Evolutionary conservation across 2,329 filamentous ascomycete genomes (phyloP), one percentile per base, ranked within the genome.

Genomic region (Xylariaceae sp.): DNA sequence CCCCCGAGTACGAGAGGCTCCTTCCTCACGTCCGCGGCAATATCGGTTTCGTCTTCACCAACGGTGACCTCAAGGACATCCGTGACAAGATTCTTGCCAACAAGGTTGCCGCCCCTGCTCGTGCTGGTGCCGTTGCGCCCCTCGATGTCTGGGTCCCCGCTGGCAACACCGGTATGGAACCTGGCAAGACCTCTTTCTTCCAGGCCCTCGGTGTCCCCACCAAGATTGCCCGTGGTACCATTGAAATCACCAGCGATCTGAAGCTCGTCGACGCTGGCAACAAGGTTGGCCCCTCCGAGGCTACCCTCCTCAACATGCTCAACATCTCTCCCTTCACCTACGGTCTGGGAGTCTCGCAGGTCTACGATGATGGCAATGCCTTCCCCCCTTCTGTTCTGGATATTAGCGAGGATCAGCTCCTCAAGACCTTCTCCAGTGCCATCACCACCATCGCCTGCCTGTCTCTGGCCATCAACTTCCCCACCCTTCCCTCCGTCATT

Each of bases 221-320:
- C 87, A 99, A 99, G 92, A 99, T 99, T 83, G 95, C 95, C 78
- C 95, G 95, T 96, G 96, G 95, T 96, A 99, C 95, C 83, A 99
- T 99, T 83, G 95, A 99, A 91, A 99, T 99, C 77, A 97, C 93
- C 66, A 85, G 88, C 73, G 95, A 99, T 77, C 86, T 99, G 73
- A 98, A 97, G 91, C 91, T 99, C 79, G 90, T 98, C 75, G 92
- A 96, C 85, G 87, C 91, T 67, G 88, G 88, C 71, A 84, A 56
- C 85, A 98, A 96, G 87, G 96, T 99, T 85, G 95, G 96, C 80
- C 89, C 95, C 76, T 99, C 95, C 77, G 95, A 99, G 87, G 95
- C 95, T 70, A 96, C 94, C 75, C 87, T 99, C 70, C 89, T 99
- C 74, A 99, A 99, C 91, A 91, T 99, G 94, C 83, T 99, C 78